These are phyloP conservation scores for Liriodendron chinense DNA, from an alignment of 164 flowering plant species.

Conservation along the genomic window DNA sequence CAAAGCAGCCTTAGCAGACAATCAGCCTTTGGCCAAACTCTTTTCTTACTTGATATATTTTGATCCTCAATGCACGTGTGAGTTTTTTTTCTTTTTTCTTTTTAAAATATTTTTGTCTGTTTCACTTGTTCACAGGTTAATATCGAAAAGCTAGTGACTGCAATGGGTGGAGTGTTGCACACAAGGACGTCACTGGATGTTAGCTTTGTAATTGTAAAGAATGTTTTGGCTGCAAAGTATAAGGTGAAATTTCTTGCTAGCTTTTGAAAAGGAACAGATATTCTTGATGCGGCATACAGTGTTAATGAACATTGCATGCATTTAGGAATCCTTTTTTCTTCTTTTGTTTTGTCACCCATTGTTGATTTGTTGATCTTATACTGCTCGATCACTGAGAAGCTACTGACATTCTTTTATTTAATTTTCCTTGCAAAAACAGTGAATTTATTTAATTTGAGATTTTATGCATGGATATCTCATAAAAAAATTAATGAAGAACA, in stretches of 20 bases:
- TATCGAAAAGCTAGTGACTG: slow-evolving; percentile 62
- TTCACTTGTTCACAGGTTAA: slow-evolving; percentile 45
- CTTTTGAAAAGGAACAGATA: not conserved
- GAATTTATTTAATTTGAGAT: no score
- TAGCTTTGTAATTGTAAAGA: slow-evolving; percentile 80
- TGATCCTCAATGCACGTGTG: not conserved
- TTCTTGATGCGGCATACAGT: not conserved
- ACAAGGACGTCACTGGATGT: slow-evolving; percentile 64
- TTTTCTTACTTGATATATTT: not conserved
- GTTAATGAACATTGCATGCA: not conserved
- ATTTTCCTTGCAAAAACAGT: not conserved
- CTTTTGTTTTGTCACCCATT: no score
- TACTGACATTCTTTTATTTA: not conserved
- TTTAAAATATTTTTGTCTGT: not conserved
- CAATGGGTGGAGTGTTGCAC: slow-evolving; percentile 80
- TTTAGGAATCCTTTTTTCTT: not conserved
- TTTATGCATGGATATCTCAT: no score
- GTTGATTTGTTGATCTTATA: no score
- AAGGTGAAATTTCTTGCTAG: slow-evolving; percentile 48
- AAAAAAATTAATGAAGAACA: no score
- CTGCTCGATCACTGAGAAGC: not conserved
- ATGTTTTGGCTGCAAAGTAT: slow-evolving; percentile 85
- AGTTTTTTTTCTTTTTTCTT: not conserved
- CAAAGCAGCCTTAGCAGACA: no score
- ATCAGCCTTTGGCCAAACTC: no score